Conservation (phyloP, 2,329 filamentous ascomycete genomes). For the Erysiphe pulchra region DNA sequence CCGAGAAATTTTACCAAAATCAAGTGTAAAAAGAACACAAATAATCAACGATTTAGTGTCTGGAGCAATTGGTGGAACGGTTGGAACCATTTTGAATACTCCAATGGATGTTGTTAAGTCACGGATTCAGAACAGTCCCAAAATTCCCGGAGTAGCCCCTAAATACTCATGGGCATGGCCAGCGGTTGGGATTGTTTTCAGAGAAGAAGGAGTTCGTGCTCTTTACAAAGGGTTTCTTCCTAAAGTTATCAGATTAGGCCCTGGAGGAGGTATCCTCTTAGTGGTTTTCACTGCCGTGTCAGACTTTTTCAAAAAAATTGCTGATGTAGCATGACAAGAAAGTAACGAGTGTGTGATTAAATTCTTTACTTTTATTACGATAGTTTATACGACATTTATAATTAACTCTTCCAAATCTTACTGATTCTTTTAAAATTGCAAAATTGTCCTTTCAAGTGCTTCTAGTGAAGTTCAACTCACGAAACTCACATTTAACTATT, state of each 20-base stretch:
- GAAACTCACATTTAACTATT: too few species aligned
- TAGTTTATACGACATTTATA: too few species aligned
- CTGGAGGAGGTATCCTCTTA: slow-evolving; percentile 39
- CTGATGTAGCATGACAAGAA: slow-evolving; percentile 6
- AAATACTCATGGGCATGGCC: slow-evolving; percentile 99
- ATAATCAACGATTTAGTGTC: slow-evolving; percentile 73
- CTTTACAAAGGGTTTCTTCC: slow-evolving; percentile 96
- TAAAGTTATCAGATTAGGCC: slow-evolving; percentile 62
- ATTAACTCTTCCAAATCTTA: too few species aligned
- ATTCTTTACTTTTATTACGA: too few species aligned
- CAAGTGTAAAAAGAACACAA: slow-evolving; percentile 56
- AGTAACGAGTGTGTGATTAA: too few species aligned
- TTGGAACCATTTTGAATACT: slow-evolving; percentile 81
- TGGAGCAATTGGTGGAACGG: slow-evolving; percentile 67
- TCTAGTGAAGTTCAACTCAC: too few species aligned
- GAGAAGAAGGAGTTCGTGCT: slow-evolving; percentile 75
- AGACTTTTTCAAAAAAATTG: slow-evolving; percentile 66
- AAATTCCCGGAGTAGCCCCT: slow-evolving; percentile 50
- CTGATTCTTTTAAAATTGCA: too few species aligned
- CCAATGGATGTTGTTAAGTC: slow-evolving; percentile 96
- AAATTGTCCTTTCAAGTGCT: too few species aligned
- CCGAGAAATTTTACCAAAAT: slow-evolving; percentile 54
- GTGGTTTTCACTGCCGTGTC: slow-evolving; percentile 73
- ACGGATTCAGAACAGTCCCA: slow-evolving; percentile 82
- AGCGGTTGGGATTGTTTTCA: slow-evolving; percentile 60